Percentiles rank a stretch among this genome's conserved stretches.
Evolutionary conservation across 805 yeast genomes (phyloP).

Genomic region (Starmera quercuum): DNA sequence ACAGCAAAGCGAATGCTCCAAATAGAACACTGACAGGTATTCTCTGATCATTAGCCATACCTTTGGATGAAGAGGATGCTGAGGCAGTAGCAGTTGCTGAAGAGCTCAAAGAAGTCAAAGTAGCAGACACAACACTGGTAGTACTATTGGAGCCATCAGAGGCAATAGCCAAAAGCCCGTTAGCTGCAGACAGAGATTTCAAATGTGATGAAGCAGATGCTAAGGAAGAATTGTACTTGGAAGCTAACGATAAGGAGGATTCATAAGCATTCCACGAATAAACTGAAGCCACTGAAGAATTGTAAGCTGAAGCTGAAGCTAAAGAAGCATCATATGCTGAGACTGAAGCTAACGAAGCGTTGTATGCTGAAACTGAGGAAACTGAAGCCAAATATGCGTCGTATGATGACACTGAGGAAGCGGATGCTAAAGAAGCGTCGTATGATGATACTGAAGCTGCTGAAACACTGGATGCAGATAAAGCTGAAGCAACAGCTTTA

Average conservation of each 20-base stretch:
- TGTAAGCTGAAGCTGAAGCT: constrained; percentile 16
- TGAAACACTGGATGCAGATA: too few relatives aligned
- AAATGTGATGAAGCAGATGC: constrained; percentile 8
- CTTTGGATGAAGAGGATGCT: constrained; percentile 25
- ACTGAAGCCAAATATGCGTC: constrained; percentile 14
- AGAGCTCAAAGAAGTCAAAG: constrained; percentile 14
- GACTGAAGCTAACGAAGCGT: constrained; percentile 16
- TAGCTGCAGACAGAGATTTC: constrained; percentile 23
- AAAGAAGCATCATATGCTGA: constrained; percentile 19
- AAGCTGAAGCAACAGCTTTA: constrained; percentile 10
- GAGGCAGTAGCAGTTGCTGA: constrained; percentile 12
- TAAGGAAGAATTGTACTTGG: constrained; percentile 5
- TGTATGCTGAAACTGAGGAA: constrained; percentile 17
- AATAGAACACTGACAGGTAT: constrained; percentile 20
- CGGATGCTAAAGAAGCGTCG: constrained; percentile 8
- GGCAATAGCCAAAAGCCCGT: constrained; percentile 34
- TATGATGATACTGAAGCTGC: constrained; percentile 16
- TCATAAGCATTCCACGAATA: constrained; percentile 13
- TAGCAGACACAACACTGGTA: constrained; percentile 11
- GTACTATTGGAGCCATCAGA: constrained; percentile 27
- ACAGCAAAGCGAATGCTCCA: constrained; percentile 19
- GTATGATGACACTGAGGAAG: constrained; percentile 15
- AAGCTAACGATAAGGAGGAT: constrained; percentile 15
- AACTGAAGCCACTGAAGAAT: constrained; percentile 13
- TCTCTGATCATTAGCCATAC: constrained; percentile 19